Evolutionary conservation across 805 yeast species (phyloP), one percentile per base, ranked within the genome.

Genomic region (Hanseniaspora valbyensis): DNA sequence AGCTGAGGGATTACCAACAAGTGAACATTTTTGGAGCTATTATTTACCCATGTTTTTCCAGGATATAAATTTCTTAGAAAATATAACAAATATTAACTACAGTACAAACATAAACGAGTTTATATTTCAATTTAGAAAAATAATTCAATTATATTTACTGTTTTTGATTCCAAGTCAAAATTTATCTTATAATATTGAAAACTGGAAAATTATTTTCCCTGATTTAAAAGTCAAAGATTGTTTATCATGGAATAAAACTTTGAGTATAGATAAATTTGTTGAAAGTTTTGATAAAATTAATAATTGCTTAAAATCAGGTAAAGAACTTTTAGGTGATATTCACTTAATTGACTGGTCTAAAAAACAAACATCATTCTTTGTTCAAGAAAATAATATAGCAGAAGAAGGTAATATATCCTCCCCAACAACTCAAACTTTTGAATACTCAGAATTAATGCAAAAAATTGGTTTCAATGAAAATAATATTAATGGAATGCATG

Each of bases 381-480:
- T 32, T 14, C 16, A 10, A 10, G 13, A 14, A 34, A 19, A 22
- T 16, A 34, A 19, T 18, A 19, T n/a, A n/a, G n/a, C n/a, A 10
- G 2, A 8, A n/a, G 44, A 33, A 29, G 26, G 13, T n/a, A 10
- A 32, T 3, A 22, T 32, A 14, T 6, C 7, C 18, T 18, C 41
- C 2, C 18, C 34, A 10, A 16, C 40, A 12, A 29, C 44, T 3
- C 41, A 40, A 18, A 32, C 18, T 6, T 48, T 33, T 16, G 51
- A 48, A 16, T 48, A 48, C 16, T 48, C 51, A 14, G 51, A 48
- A 16, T 10, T 48, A 16, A 33, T 48, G 25, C 44, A 48, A n/a
- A 39, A 36, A 40, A 33, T 48, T n/a, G 25, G 10, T 4, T 19
- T 26, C 2, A 16, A 18, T 12, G 42, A 48, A 14, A 30, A 12